Evolutionary conservation across 2,329 filamentous ascomycete genomes (phyloP).

Genomic region (Ophiocordyceps camponoti-rufipedis): DNA sequence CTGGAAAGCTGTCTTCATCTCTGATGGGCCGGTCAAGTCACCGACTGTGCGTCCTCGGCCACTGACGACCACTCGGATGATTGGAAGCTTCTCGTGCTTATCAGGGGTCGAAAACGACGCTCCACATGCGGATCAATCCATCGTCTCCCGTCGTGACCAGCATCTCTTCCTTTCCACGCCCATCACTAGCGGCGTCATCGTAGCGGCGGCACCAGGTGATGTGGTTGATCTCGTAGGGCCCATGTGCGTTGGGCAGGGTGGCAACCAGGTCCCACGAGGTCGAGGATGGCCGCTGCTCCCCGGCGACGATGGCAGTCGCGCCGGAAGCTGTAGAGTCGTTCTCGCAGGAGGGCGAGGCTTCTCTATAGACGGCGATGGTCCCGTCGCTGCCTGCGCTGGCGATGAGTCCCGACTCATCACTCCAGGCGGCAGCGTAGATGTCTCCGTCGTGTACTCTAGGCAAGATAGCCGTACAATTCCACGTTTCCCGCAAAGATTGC

Average conservation of each 20-base stretch:
- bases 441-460: constrained; percentile 62
- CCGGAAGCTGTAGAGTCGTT: not conserved
- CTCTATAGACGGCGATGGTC: constrained; percentile 59
- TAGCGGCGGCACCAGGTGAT: constrained; percentile 69
- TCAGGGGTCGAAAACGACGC: constrained; percentile 17
- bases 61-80: not conserved
- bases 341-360: constrained; percentile 17
- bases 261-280: constrained; percentile 53
- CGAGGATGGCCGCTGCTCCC: constrained; percentile 12
- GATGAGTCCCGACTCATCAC: constrained; percentile 53
- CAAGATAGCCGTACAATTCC: constrained; percentile 60
- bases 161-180: constrained; percentile 53
- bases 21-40: too few relatives aligned
- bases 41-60: not conserved
- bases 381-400: constrained; percentile 87
- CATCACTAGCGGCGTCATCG: constrained; percentile 42
- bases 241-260: constrained; percentile 58
- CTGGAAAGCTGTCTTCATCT: too few relatives aligned
- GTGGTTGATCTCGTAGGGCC: constrained; percentile 89
- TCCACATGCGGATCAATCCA: constrained; percentile 73
- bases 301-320: not conserved
- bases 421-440: constrained; percentile 78
- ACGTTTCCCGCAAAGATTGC: constrained; percentile 59
- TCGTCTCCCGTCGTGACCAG: constrained; percentile 86
- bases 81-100: not conserved